A percentile compares a stretch with the other conserved stretches of the same genome.
These are phyloP conservation scores for Colletotrichum salicis DNA, from an alignment of 2,329 filamentous ascomycete genomes.

Conservation along the genomic window DNA sequence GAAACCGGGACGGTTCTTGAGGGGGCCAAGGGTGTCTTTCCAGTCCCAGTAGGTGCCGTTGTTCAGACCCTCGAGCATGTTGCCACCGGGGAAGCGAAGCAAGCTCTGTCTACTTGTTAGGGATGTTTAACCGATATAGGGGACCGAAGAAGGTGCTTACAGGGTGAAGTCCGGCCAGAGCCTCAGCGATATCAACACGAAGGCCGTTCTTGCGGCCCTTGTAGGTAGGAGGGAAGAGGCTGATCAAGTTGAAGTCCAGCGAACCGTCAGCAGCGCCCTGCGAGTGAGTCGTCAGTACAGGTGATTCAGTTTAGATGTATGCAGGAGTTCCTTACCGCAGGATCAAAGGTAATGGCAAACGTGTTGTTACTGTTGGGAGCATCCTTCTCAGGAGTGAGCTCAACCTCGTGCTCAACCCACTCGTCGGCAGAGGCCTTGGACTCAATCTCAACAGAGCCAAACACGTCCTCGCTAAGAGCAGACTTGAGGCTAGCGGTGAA, in stretches of 20 bases:
- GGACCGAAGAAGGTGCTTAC: conserved; percentile 43
- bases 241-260: conserved; percentile 68
- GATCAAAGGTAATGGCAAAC: conserved; percentile 64
- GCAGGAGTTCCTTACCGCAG: conserved; percentile 41
- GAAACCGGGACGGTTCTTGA: conserved; percentile 65
- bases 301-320: background rate
- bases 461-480: conserved; percentile 55
- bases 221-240: conserved; percentile 69
- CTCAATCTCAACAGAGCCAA: conserved; percentile 58
- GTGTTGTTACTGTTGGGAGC: conserved; percentile 67
- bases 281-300: background rate
- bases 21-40: conserved; percentile 64
- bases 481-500: conserved; percentile 61
- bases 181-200: conserved; percentile 63
- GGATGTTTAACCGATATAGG: background rate
- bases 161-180: conserved; percentile 62
- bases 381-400: conserved; percentile 54
- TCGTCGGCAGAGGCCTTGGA: conserved; percentile 52
- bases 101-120: conserved; percentile 48
- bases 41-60: conserved; percentile 60
- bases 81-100: conserved; percentile 73
- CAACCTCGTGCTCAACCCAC: conserved; percentile 63
- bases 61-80: conserved; percentile 65
- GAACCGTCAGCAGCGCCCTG: conserved; percentile 51
- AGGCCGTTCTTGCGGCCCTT: conserved; percentile 68